These are phyloP conservation scores for Petrea volubilis DNA, from an alignment of 257 asterid species.

Conservation along the genomic window DNA sequence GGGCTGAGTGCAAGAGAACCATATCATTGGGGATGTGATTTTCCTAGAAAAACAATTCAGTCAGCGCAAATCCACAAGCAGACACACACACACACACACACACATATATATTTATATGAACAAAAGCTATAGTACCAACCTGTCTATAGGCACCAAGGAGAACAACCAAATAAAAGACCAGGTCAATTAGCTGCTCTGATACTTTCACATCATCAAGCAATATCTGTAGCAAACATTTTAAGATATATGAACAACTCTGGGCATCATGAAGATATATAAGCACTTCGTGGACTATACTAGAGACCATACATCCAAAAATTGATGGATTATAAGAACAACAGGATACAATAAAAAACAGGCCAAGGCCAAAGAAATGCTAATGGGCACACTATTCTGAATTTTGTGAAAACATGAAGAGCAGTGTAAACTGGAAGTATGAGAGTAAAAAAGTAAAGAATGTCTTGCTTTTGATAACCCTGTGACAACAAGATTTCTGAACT, in stretches of 20 bases:
- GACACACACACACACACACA: neutral
- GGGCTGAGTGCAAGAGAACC: constrained; percentile 89
- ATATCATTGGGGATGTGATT: constrained; percentile 56
- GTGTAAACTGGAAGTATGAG: constrained; percentile 1
- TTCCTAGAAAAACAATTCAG: constrained; percentile 42
- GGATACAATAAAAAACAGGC: constrained; percentile 5
- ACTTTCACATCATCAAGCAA: constrained; percentile 82
- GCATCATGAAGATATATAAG: constrained; percentile 20
- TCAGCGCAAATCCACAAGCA: constrained; percentile 17
- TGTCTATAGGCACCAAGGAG: constrained; percentile 71
- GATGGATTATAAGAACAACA: neutral
- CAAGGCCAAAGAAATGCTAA: neutral
- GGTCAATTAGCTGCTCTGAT: constrained; percentile 84
- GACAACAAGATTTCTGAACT: neutral
- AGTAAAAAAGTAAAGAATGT: neutral
- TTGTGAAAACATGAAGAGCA: neutral
- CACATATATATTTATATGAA: too few relatives aligned
- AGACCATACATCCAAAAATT: neutral
- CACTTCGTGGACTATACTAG: neutral
- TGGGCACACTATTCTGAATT: neutral
- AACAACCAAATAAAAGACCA: constrained; percentile 72
- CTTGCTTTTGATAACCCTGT: neutral
- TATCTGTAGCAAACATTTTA: constrained; percentile 55
- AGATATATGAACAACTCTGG: constrained; percentile 9
- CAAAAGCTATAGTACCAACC: constrained; percentile 41